A percentile compares a stretch with the other conserved stretches of the same genome.
These are phyloP conservation scores for Mucuna pruriens DNA, from an alignment of 306 rosid species.

Conservation along the genomic window DNA sequence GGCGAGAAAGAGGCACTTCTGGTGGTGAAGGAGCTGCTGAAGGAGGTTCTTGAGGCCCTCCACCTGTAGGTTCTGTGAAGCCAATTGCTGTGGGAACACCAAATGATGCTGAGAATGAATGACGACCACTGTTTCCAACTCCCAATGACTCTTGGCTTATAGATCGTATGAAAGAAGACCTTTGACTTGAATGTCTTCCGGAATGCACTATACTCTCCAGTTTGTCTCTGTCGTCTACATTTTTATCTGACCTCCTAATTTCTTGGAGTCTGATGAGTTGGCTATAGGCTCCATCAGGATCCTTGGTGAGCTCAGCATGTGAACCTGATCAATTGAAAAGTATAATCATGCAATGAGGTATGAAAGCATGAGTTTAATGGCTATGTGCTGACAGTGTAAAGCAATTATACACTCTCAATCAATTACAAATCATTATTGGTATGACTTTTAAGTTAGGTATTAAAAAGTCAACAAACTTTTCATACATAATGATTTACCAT, in stretches of 20 bases:
- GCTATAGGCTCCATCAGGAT: conserved; percentile 69
- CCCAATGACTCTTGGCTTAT: conserved; percentile 58
- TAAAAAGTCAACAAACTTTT: too few species aligned
- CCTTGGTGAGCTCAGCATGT: conserved; percentile 59
- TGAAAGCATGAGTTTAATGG: too few species aligned
- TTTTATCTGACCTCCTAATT: conserved; percentile 40
- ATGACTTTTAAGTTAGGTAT: too few species aligned
- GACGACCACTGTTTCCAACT: conserved; percentile 54
- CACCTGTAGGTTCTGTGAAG: conserved; percentile 36
- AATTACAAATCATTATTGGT: too few species aligned
- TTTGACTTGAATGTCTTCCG: conserved; percentile 53
- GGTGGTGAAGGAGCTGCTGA: conserved; percentile 41
- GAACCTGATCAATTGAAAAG: conserved; percentile 55
- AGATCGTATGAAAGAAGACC: conserved; percentile 53
- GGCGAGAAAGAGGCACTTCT: conserved; percentile 66
- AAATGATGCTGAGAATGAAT: conserved; percentile 38
- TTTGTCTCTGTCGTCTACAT: conserved; percentile 42
- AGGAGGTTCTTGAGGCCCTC: conserved; percentile 39
- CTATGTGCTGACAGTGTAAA: too few species aligned
- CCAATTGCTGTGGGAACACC: conserved; percentile 36
- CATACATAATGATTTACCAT: too few species aligned
- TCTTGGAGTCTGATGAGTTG: conserved; percentile 72
- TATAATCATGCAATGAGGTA: neutral
- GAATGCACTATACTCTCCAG: conserved; percentile 47
- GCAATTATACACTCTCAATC: too few species aligned